These are phyloP conservation scores for Alternaria metachromatica DNA, from an alignment of 2,329 filamentous ascomycete genomes.

Conservation along the genomic window DNA sequence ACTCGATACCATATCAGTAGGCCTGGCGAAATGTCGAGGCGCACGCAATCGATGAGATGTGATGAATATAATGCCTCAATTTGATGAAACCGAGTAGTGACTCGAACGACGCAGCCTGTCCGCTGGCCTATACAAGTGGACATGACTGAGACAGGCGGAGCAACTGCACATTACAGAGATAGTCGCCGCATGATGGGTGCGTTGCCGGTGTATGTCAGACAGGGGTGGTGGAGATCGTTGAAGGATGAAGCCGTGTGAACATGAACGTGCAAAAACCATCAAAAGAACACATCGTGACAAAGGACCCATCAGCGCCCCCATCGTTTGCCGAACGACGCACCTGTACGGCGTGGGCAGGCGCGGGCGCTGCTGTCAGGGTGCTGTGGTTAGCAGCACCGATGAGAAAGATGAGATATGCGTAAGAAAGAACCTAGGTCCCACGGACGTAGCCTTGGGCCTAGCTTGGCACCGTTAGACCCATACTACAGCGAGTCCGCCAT, in stretches of 20 bases:
- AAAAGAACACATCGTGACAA: slow-evolving; percentile 3
- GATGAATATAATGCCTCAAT: neutral
- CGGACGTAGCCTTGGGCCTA: slow-evolving; percentile 25
- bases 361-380: slow-evolving; percentile 12
- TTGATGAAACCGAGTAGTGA: neutral
- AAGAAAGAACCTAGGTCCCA: slow-evolving; percentile 32
- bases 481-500: slow-evolving; percentile 26
- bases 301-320: slow-evolving; percentile 8
- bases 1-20: neutral
- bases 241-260: slow-evolving; percentile 15
- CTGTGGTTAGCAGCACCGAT: slow-evolving; percentile 21
- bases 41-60: neutral
- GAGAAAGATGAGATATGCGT: slow-evolving; percentile 29
- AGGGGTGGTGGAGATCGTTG: slow-evolving; percentile 16
- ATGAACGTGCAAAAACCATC: slow-evolving; percentile 16
- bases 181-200: slow-evolving; percentile 7
- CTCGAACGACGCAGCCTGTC: neutral
- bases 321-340: slow-evolving; percentile 3
- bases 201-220: slow-evolving; percentile 10
- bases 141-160: slow-evolving; percentile 10
- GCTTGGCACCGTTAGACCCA: slow-evolving; percentile 27
- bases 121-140: neutral
- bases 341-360: slow-evolving; percentile 16
- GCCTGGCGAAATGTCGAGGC: neutral
- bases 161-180: slow-evolving; percentile 14